phyloP scores from a whole-genome alignment of 75 land plant genomes.

The Pinus taeda region DNA sequence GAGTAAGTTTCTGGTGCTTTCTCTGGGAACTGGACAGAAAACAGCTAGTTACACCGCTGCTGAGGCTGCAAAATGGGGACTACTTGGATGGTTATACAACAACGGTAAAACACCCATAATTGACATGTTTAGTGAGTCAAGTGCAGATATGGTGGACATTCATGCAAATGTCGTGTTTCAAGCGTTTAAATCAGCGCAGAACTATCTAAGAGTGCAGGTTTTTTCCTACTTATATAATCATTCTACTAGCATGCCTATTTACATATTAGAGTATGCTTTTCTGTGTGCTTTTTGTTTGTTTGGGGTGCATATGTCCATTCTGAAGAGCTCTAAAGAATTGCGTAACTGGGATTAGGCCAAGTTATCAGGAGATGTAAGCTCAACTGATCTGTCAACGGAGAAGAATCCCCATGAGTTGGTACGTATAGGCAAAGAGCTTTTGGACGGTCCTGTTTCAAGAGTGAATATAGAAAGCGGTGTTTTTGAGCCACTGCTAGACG shows the following conservation, averaged over 20 bases:
- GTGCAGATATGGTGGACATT: constrained; percentile 30
- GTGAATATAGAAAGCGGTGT: constrained; percentile 11
- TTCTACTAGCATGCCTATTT: not conserved
- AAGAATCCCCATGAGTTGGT: constrained; percentile 25
- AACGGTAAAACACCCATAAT: constrained; percentile 9
- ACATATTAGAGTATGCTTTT: not conserved
- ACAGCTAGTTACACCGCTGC: constrained; percentile 19
- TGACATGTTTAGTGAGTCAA: constrained; percentile 20
- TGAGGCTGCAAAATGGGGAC: constrained; percentile 28
- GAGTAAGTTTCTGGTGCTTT: constrained; percentile 19
- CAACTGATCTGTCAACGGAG: constrained; percentile 23
- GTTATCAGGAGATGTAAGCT: constrained; percentile 13
- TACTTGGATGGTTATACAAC: constrained; percentile 18
- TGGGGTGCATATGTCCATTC: not conserved
- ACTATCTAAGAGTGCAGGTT: constrained; percentile 25
- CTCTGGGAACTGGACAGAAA: constrained; percentile 33
- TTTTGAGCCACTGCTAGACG: not conserved
- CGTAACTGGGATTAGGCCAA: constrained; percentile 12
- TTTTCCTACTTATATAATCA: not conserved
- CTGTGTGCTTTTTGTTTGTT: not conserved
- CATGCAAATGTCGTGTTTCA: constrained; percentile 13
- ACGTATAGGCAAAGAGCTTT: constrained; percentile 16
- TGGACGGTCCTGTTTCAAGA: constrained; percentile 19
- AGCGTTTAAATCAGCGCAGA: not conserved
- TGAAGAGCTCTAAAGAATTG: not conserved